These are phyloP conservation scores for Calocera cornea DNA, from an alignment of 768 basidiomycete genomes.

Conservation along the genomic window DNA sequence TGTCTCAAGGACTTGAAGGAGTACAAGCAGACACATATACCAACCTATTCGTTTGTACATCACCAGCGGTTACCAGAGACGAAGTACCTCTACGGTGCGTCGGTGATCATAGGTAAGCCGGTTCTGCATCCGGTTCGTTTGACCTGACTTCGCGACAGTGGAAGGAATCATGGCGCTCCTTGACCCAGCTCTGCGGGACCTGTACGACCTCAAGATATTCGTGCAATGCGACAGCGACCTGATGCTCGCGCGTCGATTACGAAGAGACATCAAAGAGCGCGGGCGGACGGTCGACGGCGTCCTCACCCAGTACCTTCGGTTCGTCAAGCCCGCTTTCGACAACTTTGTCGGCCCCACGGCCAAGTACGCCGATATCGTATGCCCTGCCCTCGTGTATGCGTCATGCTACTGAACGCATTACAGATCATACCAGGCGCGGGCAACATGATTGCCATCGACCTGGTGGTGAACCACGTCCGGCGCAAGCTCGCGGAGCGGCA, in stretches of 20 bases:
- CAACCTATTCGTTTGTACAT: constrained; percentile 83
- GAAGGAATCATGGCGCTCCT: constrained; percentile 89
- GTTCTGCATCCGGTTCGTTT: neutral
- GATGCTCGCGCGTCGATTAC: constrained; percentile 89
- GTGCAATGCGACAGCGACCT: constrained; percentile 91
- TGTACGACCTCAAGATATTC: constrained; percentile 92
- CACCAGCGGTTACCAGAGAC: constrained; percentile 71
- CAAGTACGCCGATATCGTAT: constrained; percentile 76
- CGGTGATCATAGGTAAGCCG: constrained; percentile 66
- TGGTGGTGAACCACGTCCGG: constrained; percentile 82
- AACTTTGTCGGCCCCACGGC: constrained; percentile 84
- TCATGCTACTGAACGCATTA: neutral
- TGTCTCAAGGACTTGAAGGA: constrained; percentile 76
- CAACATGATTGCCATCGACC: constrained; percentile 80
- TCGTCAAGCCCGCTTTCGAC: constrained; percentile 90
- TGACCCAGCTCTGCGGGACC: constrained; percentile 56
- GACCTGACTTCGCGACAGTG: constrained; percentile 28
- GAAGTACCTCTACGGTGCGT: constrained; percentile 85
- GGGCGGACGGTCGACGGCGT: constrained; percentile 76
- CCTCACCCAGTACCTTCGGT: constrained; percentile 87
- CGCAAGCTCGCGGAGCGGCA: constrained; percentile 71
- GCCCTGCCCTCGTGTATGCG: constrained; percentile 6
- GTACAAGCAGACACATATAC: constrained; percentile 74
- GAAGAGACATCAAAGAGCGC: constrained; percentile 76
- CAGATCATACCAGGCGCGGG: constrained; percentile 93